Evolutionary conservation across 192 early-diverging fungal species (phyloP).

Genomic region (Paraglomus brasilianum): DNA sequence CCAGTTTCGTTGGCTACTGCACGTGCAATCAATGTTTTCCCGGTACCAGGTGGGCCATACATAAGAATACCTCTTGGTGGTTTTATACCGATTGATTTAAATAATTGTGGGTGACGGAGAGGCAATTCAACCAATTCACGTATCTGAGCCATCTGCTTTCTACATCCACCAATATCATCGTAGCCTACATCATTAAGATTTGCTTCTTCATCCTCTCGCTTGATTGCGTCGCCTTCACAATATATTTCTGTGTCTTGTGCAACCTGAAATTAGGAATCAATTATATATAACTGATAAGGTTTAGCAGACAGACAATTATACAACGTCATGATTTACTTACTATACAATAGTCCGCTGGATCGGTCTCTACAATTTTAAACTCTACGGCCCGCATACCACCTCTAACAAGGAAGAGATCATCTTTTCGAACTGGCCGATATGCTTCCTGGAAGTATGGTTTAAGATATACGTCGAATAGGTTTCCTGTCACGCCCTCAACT

Average conservation of each 20-base stretch:
- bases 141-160: conserved; percentile 99
- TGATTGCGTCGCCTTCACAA: conserved; percentile 98
- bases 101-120: conserved; percentile 96
- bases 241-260: conserved; percentile 98
- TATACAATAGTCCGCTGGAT: conserved; percentile 95
- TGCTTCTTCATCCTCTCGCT: conserved; percentile 97
- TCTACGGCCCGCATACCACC: conserved; percentile 98
- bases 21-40: conserved; percentile 98
- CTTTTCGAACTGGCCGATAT: conserved; percentile 94
- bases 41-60: conserved; percentile 98
- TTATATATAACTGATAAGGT: not conserved
- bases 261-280: conserved; percentile 55
- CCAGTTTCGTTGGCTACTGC: conserved; percentile 99
- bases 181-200: conserved; percentile 93
- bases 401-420: conserved; percentile 90
- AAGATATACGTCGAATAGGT: conserved; percentile 95
- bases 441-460: conserved; percentile 99
- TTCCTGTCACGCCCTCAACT: conserved; percentile 95
- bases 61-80: conserved; percentile 97
- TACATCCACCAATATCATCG: conserved; percentile 97
- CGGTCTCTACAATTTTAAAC: conserved; percentile 97
- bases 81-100: conserved; percentile 99
- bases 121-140: conserved; percentile 98
- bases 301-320: not conserved
- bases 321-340: conserved; percentile 50